Base-by-base conservation (phyloP, 2,329 filamentous ascomycete genomes). In the Scopulariopsis brevicaulis region DNA sequence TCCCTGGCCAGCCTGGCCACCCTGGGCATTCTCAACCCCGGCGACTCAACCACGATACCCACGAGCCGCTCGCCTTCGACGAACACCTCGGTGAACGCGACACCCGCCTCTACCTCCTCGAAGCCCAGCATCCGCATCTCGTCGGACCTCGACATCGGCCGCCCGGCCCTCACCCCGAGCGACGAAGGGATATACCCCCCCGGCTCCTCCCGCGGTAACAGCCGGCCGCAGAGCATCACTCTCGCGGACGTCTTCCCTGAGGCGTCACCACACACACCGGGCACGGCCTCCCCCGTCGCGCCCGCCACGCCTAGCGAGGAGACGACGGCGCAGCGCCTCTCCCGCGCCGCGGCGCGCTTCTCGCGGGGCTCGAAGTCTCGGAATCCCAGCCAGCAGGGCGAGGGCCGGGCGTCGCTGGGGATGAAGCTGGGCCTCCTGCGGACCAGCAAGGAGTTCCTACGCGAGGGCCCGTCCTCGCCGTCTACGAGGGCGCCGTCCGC, bases 331-430 rank as follows among this genome's bases (percentile, higher is more conserved):
- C 78, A 81, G 32, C 73, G 82, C 10, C 64, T 85, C 12, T 83
- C 80, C 8, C 75, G 82, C 15, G 81, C 82, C 1, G 81, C 82
- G 15, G 78, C 79, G 5, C 76, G 75, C 53, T 82, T 85, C 62
- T 70, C 77, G 24, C 67, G 73, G 69, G 63, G 72, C 57, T 70
- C 68, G 54, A 76, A 77, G 63, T 83, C 82, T 62, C 77, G 83
- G 14, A 79, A 83, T 4, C 71, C 70, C 20, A 85, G 83, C 63
- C 81, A 84, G 63, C 77, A 74, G 1, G 80, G 81, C 32, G 83
- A 85, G 62, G 75, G 74, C 18, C 75, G 83, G 4, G 77, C 83
- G 58, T 83, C 79, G 64, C 71, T 78, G 20, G 80, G 78, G 2
- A 82, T 85, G 66, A 77, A 76, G 18, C 68, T 83, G 4, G 77